Conservation (phyloP, 1,139 yeast genomes). For the Blastobotrys petasosporus region DNA sequence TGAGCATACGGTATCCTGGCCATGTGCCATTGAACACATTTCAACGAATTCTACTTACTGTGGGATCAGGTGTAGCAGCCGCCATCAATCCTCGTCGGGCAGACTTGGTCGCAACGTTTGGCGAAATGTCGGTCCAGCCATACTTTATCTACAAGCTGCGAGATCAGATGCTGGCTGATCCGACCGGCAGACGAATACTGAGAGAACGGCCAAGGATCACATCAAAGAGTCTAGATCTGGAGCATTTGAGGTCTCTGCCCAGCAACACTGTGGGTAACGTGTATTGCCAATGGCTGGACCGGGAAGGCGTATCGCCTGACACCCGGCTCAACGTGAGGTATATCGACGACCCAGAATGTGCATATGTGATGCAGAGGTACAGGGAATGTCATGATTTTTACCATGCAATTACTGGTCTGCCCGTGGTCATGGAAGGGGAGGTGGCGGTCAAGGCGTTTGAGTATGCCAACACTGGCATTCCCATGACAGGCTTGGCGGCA, state of each 20-base stretch:
- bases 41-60: constrained; percentile 61
- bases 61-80: constrained; percentile 79
- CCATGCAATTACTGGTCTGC: constrained; percentile 86
- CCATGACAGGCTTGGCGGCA: constrained; percentile 94
- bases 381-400: constrained; percentile 97
- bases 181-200: constrained; percentile 69
- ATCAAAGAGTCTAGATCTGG: constrained; percentile 60
- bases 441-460: constrained; percentile 89
- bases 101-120: constrained; percentile 84
- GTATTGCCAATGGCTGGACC: constrained; percentile 74
- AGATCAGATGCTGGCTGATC: constrained; percentile 66
- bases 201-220: constrained; percentile 81
- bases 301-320: constrained; percentile 90
- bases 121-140: constrained; percentile 83
- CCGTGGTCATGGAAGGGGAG: constrained; percentile 92
- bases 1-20: constrained; percentile 48
- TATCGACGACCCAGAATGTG: constrained; percentile 85
- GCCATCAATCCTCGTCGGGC: constrained; percentile 67
- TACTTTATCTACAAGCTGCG: constrained; percentile 58
- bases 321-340: constrained; percentile 82
- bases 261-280: constrained; percentile 70
- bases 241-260: constrained; percentile 54
- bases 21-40: constrained; percentile 67
- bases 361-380: constrained; percentile 85
- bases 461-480: constrained; percentile 86